These are phyloP conservation scores for Adansonia madagascariensis DNA, from an alignment of 441 rosid species.

Conservation along the genomic window DNA sequence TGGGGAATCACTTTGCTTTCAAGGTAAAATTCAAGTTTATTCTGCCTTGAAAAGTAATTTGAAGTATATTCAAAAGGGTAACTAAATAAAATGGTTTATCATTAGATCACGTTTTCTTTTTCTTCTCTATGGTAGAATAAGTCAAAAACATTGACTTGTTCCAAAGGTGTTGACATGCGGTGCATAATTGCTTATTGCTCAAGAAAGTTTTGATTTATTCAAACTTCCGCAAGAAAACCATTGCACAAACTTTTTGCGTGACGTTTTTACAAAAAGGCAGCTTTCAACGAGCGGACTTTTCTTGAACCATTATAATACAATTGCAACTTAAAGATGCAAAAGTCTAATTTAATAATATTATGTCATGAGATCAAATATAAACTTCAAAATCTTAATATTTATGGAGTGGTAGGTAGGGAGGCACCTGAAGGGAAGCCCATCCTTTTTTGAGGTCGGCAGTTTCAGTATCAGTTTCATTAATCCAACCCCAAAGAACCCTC, in stretches of 20 bases:
- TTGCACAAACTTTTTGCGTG: background rate
- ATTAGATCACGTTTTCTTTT: background rate
- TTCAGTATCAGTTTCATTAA: conserved; percentile 78
- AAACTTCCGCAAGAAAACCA: background rate
- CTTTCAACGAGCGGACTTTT: background rate
- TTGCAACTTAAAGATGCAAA: too few relatives aligned
- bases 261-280: background rate
- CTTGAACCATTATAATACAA: background rate
- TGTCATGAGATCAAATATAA: too few relatives aligned
- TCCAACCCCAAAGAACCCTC: conserved; percentile 81
- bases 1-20: background rate
- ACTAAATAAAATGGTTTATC: background rate
- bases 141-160: background rate
- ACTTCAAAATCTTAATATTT: too few relatives aligned
- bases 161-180: background rate
- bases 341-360: too few relatives aligned
- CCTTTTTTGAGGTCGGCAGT: conserved; percentile 65
- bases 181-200: background rate
- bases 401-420: too few relatives aligned
- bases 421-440: conserved; percentile 89
- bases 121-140: background rate
- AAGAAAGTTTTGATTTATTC: background rate
- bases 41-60: background rate
- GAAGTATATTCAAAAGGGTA: background rate
- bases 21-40: background rate